phyloP scores from a whole-genome alignment of 2,329 filamentous ascomycete species.

The Exophiala phaeomuriformis region DNA sequence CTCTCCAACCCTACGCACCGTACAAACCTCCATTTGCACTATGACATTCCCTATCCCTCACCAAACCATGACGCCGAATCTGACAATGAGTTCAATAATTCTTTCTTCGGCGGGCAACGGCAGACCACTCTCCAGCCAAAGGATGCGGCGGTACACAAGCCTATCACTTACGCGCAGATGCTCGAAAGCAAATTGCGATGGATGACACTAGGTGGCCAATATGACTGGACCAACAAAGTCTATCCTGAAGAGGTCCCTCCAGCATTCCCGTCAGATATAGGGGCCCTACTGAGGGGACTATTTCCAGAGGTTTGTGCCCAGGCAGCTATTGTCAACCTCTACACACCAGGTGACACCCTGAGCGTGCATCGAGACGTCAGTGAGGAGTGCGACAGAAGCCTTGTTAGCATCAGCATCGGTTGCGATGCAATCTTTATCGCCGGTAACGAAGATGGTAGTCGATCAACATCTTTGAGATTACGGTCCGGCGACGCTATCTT shows the following conservation, averaged over 20 bases:
- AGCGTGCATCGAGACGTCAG: slow-evolving; percentile 92
- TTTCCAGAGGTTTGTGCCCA: slow-evolving; percentile 75
- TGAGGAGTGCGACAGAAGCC: slow-evolving; percentile 67
- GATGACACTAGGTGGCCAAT: slow-evolving; percentile 91
- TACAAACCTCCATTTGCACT: slow-evolving; percentile 86
- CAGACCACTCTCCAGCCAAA: slow-evolving; percentile 48
- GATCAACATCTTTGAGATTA: slow-evolving; percentile 52
- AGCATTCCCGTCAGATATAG: slow-evolving; percentile 66
- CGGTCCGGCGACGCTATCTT: slow-evolving; percentile 83
- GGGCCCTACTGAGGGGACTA: slow-evolving; percentile 56
- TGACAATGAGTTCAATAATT: slow-evolving; percentile 19
- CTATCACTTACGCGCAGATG: slow-evolving; percentile 61
- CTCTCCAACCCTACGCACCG: slow-evolving; percentile 65
- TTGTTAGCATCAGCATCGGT: slow-evolving; percentile 81
- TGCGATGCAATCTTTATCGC: slow-evolving; percentile 87
- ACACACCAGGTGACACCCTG: slow-evolving; percentile 81
- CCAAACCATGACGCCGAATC: slow-evolving; percentile 3
- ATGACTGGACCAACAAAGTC: slow-evolving; percentile 84
- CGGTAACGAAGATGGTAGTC: slow-evolving; percentile 51
- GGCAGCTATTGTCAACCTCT: slow-evolving; percentile 90
- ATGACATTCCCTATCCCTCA: slow-evolving; percentile 58
- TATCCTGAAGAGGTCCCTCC: slow-evolving; percentile 67
- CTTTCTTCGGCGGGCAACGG: slow-evolving; percentile 50
- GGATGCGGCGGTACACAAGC: slow-evolving; percentile 65
- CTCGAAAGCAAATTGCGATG: slow-evolving; percentile 78